A percentile compares a stretch with the other conserved stretches of the same genome.
phyloP scores from a whole-genome alignment of 257 asterid genomes.

The Avicennia marina region DNA sequence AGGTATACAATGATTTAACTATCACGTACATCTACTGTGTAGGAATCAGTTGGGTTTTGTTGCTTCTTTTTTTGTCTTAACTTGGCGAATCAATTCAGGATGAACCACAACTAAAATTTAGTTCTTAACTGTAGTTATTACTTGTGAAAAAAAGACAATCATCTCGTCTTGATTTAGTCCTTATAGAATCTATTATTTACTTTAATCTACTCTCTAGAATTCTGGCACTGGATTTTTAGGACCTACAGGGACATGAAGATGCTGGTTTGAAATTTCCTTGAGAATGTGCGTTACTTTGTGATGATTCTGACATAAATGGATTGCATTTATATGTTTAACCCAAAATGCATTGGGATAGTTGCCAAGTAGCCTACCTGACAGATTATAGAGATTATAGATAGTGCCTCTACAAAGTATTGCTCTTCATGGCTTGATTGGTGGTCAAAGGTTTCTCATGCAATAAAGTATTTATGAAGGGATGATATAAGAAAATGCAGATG shows the following conservation, averaged over 20 bases:
- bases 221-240: slow-evolving; percentile 1
- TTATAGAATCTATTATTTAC: not conserved
- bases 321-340: not conserved
- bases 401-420: not conserved
- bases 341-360: not conserved
- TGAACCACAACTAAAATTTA: not conserved
- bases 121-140: slow-evolving; percentile 2
- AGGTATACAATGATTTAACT: too few relatives aligned
- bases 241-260: too few relatives aligned
- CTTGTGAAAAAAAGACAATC: not conserved
- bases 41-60: too few relatives aligned
- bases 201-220: not conserved
- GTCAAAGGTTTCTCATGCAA: too few relatives aligned
- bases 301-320: not conserved
- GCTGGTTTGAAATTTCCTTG: slow-evolving; percentile 2
- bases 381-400: not conserved
- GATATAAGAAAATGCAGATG: not conserved
- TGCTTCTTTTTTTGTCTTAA: too few relatives aligned
- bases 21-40: not conserved
- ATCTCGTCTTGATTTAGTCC: not conserved
- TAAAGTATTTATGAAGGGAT: too few relatives aligned
- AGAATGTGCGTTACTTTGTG: not conserved
- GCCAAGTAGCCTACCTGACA: slow-evolving; percentile 3
- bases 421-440: not conserved
- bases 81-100: not conserved